Evolutionary conservation across 306 rosid species (phyloP).

Genomic region (Rosa lucieae): DNA sequence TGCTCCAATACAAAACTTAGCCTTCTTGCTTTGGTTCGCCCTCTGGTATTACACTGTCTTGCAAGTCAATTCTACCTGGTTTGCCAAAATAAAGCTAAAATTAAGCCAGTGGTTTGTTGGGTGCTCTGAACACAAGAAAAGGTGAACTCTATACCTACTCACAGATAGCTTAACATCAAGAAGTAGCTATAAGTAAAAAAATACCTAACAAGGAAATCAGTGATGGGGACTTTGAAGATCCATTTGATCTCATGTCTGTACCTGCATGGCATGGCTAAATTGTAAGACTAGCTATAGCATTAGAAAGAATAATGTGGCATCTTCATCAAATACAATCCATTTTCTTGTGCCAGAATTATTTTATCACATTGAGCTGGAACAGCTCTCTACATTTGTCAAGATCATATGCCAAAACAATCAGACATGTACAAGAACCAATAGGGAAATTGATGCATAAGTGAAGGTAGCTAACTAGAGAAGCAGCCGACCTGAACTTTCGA

Average conservation of each 20-base stretch:
- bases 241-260: constrained; percentile 59
- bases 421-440: not conserved
- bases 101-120: not conserved
- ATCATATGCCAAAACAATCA: not conserved
- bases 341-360: not conserved
- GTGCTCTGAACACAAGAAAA: not conserved
- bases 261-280: constrained; percentile 41
- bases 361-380: not conserved
- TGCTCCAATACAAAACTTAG: constrained; percentile 33
- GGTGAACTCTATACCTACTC: not conserved
- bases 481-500: constrained; percentile 74
- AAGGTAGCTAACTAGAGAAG: constrained; percentile 17
- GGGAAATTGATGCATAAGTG: not conserved
- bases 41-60: constrained; percentile 70
- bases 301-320: constrained; percentile 5
- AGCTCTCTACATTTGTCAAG: not conserved
- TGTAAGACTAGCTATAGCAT: not conserved
- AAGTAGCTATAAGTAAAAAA: constrained; percentile 12
- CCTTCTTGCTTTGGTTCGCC: constrained; percentile 63
- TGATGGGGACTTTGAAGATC: constrained; percentile 62
- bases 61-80: constrained; percentile 84
- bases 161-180: not conserved
- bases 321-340: not conserved
- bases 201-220: constrained; percentile 89
- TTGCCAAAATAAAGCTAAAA: not conserved